Evolutionary conservation across 768 basidiomycete genomes (phyloP), one percentile per base, ranked within the genome.

Genomic region (Sutorius australiensis): DNA sequence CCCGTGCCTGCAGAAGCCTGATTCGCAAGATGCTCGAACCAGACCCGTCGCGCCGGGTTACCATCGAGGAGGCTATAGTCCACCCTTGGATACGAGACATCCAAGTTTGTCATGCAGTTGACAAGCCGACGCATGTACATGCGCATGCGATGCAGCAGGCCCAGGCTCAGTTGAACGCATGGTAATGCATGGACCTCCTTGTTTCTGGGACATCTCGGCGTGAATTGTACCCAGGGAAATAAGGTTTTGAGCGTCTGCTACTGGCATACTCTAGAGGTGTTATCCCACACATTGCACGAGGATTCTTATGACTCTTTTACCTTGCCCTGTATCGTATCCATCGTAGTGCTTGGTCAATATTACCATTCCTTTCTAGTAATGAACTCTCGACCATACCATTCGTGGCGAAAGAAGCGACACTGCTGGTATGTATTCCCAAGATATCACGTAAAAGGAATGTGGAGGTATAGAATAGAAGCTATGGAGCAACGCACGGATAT

Each of bases 21-120:
- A 82, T 98, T 48, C 83, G 94, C 63, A 83, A 83, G 75, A 98
- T 99, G 95, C 80, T 99, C 51, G 93, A 98, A 67, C 97, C 95
- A 3, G 86, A 97, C 63, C 92, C 95, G 21, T 87, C 87, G 68
- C 68, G 75, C 41, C 77, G 95, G 27, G 75, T 75, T 51, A 72
- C 81, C 44, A 89, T 95, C 60, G 94, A 98, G 60, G 89, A 92
- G 50, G 81, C 88, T 50, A 74, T 94, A 54, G 76, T 75, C 58
- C 82, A 94, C 60, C 60, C 83, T 53, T 98, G 94, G 94, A 73
- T 95, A 48, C 72, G 80, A 71, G 68, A 76, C 30, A 89, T 97
- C 58, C 88, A 94, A 73, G 82, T 95, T 13, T 97, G 93, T 69
- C 80, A 87, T 70, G 75, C 79, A 48, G 80, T 78, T 39, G 63